Base-by-base conservation (phyloP, 805 yeast genomes). In the Komagataella ulmi region DNA sequence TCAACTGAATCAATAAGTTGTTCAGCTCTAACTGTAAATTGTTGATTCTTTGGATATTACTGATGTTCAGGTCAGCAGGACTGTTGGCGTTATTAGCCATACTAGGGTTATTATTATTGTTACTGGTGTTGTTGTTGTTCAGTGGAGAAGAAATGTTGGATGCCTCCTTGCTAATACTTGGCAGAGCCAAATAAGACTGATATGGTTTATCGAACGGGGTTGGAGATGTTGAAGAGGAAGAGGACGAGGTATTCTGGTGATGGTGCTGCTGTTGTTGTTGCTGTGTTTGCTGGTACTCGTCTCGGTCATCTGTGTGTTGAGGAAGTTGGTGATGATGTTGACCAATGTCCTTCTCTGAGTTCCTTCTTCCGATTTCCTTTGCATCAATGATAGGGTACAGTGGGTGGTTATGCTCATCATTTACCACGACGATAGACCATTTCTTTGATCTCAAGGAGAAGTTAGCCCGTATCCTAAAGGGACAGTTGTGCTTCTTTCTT, bases 401-500 rank as follows among this genome's bases (percentile, higher is more conserved):
- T 2, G 70, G 69, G 60, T 82, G 88, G 55, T 83, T 76, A 62
- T 82, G 88, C 4, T 63, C 61, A 56, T 79, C 82, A 61, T 79
- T 77, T 44, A 82, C 73, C 17, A 82, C 77, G 18, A 78, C 83
- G 36, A 82, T 67, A 14, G 78, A 68, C 88, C 88, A 82, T 51
- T 68, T 65, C 53, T 71, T 66, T 43, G 75, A 69, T 54, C 80
- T 66, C 8, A 76, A 56, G 1, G 82, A 75, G 58, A 67, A 80
- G 56, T 82, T 80, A 2, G 87, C 87, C 51, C 88, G 63, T 46
- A 82, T 72, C 60, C 83, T 69, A 59, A 82, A 82, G 2, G 87
- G 87, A 59, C 88, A 82, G 19, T 71, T 69, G 12, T 67, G 66
- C 47, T 55, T 56, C 47, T 50, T 49, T 57, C 40, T 30, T 59